Conservation (phyloP, 192 early-diverging fungal genomes). For the Coemansia sp. region DNA sequence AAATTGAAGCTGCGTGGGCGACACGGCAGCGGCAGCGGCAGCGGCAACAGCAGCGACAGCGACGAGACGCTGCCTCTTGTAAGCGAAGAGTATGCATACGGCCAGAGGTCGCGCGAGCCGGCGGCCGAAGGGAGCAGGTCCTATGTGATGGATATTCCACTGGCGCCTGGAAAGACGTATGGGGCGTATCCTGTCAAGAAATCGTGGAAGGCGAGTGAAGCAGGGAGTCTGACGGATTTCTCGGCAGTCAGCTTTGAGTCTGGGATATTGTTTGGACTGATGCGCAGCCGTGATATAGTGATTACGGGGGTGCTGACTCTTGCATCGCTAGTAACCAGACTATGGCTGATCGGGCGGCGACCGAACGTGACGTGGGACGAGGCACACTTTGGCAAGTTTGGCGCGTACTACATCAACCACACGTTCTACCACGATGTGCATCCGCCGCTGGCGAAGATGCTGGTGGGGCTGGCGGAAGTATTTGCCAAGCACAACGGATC, state of each 20-base stretch:
- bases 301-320: constrained; percentile 60
- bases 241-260: constrained; percentile 22
- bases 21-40: constrained; percentile 8
- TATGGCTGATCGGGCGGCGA: constrained; percentile 62
- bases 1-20: constrained; percentile 47
- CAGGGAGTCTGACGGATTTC: constrained; percentile 26
- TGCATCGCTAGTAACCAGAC: constrained; percentile 66
- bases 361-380: constrained; percentile 73
- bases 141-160: background rate
- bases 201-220: constrained; percentile 7
- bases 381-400: constrained; percentile 72
- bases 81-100: constrained; percentile 18
- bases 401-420: constrained; percentile 84
- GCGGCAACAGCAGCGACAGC: constrained; percentile 10
- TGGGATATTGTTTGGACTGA: constrained; percentile 27
- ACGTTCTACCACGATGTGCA: constrained; percentile 98
- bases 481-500: constrained; percentile 67
- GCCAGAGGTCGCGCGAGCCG: constrained; percentile 3
- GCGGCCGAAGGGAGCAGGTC: constrained; percentile 1
- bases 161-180: constrained; percentile 21
- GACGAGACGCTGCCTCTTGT: constrained; percentile 17
- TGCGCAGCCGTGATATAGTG: constrained; percentile 55
- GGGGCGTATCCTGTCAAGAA: constrained; percentile 37
- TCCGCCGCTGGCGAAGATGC: constrained; percentile 87
- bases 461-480: constrained; percentile 65